Percentiles rank a stretch among this genome's conserved stretches.
Evolutionary conservation across 352 stramenopile species (phyloP).

Genomic region (Globisporangium recalcitrans): DNA sequence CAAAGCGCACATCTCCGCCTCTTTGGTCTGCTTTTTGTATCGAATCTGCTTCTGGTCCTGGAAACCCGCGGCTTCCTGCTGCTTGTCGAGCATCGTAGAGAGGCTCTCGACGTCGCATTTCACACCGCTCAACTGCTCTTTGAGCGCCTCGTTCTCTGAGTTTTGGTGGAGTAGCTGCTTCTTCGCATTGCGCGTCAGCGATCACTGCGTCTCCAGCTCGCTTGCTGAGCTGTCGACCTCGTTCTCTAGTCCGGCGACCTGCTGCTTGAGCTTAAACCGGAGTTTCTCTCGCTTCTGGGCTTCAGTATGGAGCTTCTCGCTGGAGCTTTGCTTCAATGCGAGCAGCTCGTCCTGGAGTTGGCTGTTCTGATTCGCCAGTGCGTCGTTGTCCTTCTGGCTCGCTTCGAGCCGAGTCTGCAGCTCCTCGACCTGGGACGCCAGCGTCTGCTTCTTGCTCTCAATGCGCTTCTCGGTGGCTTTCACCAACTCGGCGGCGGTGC

Average conservation of each 20-base stretch:
- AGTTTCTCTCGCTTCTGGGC: conserved; percentile 28
- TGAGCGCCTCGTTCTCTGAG: conserved; percentile 31
- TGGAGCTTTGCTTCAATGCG: conserved; percentile 2
- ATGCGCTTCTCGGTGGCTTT: conserved; percentile 49
- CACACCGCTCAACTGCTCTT: conserved; percentile 31
- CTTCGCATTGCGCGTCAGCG: conserved; percentile 25
- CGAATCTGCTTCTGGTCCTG: conserved; percentile 24
- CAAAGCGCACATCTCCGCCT: conserved; percentile 12
- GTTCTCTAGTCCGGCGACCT: conserved; percentile 22
- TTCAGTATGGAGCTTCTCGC: background rate
- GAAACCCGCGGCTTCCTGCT: conserved; percentile 21
- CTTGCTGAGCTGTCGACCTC: conserved; percentile 22
- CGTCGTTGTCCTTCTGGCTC: conserved; percentile 6
- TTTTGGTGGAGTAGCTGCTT: conserved; percentile 29
- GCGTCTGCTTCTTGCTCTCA: conserved; percentile 30
- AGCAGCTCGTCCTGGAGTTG: conserved; percentile 24
- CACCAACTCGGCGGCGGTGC: conserved; percentile 50
- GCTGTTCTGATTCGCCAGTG: conserved; percentile 8
- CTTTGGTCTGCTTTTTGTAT: conserved; percentile 23
- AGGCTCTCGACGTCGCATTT: conserved; percentile 41
- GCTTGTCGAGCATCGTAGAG: conserved; percentile 34
- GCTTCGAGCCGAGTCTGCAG: conserved; percentile 17
- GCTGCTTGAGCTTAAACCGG: conserved; percentile 21
- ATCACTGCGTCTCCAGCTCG: conserved; percentile 37
- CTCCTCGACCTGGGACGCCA: conserved; percentile 19